phyloP scores from a whole-genome alignment of 2,329 filamentous ascomycete species.

The Exophiala sp. region DNA sequence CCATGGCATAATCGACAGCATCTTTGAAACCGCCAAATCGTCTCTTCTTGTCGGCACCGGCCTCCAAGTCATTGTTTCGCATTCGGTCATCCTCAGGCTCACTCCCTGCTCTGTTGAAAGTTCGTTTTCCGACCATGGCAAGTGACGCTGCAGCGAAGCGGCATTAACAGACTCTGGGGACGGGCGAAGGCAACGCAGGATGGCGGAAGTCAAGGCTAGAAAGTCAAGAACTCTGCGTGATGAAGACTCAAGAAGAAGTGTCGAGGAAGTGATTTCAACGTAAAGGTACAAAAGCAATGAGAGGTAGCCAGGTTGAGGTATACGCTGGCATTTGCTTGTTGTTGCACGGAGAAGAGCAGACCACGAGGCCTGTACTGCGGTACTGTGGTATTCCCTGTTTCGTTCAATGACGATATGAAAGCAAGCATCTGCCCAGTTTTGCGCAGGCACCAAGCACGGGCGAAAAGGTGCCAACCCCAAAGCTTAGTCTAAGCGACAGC shows the following conservation, averaged over 20 bases:
- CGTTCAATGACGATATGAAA: neutral
- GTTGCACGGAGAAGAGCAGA: too few species aligned
- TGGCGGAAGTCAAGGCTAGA: too few species aligned
- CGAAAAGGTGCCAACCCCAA: too few species aligned
- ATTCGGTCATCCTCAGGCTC: neutral
- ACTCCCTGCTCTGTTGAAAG: conserved; percentile 6
- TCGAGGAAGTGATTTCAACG: neutral
- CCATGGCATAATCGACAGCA: conserved; percentile 45
- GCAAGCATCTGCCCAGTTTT: neutral
- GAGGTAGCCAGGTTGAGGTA: too few species aligned
- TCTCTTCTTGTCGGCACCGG: conserved; percentile 18
- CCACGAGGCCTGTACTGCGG: too few species aligned
- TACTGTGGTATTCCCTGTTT: neutral
- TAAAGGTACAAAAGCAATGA: neutral
- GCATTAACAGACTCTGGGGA: neutral
- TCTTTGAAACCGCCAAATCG: conserved; percentile 43
- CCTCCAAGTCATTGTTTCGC: conserved; percentile 27
- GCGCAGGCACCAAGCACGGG: too few species aligned
- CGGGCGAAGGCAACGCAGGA: neutral
- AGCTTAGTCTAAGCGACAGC: neutral
- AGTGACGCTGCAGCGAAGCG: neutral
- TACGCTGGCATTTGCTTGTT: neutral
- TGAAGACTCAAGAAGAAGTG: neutral
- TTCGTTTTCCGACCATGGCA: conserved; percentile 21
- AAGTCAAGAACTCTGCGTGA: too few species aligned